Percentiles rank a stretch among this genome's conserved stretches.
Evolutionary conservation across 1,284 basidiomycete species (phyloP).

Genomic region (Ganoderma sinense): DNA sequence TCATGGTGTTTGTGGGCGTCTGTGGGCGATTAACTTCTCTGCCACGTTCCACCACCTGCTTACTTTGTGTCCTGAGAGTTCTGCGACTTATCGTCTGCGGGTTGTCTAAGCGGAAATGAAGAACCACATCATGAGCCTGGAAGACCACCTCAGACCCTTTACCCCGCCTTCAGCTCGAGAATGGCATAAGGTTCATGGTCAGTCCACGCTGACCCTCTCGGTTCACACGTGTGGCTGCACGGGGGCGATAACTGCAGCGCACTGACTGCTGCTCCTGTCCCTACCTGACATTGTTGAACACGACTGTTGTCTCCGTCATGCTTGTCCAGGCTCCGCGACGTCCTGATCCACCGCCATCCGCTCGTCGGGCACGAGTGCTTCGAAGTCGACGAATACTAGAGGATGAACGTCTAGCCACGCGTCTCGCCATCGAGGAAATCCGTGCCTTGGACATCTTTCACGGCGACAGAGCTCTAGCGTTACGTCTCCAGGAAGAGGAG

Average conservation of each 20-base stretch:
- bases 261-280: background rate
- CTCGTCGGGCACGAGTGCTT: background rate
- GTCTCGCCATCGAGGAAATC: conserved; percentile 15
- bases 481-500: conserved; percentile 11
- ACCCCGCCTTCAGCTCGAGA: background rate
- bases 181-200: background rate
- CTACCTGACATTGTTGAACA: background rate
- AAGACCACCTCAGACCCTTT: background rate
- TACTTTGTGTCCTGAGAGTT: background rate
- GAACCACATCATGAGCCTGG: background rate
- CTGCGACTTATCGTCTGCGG: background rate
- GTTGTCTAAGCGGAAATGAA: conserved; percentile 2
- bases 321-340: background rate
- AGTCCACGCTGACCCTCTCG: background rate
- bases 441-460: conserved; percentile 2
- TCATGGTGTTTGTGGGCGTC: background rate
- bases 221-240: conserved; percentile 6
- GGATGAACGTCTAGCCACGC: conserved; percentile 8
- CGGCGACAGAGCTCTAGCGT: conserved; percentile 11
- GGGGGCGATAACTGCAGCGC: background rate
- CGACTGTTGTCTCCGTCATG: background rate
- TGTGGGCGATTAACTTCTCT: background rate
- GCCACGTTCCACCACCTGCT: background rate
- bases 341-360: background rate
- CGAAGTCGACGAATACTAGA: background rate